Evolutionary conservation across 1,284 basidiomycete genomes (phyloP).

Genomic region (Testicularia cyperi): DNA sequence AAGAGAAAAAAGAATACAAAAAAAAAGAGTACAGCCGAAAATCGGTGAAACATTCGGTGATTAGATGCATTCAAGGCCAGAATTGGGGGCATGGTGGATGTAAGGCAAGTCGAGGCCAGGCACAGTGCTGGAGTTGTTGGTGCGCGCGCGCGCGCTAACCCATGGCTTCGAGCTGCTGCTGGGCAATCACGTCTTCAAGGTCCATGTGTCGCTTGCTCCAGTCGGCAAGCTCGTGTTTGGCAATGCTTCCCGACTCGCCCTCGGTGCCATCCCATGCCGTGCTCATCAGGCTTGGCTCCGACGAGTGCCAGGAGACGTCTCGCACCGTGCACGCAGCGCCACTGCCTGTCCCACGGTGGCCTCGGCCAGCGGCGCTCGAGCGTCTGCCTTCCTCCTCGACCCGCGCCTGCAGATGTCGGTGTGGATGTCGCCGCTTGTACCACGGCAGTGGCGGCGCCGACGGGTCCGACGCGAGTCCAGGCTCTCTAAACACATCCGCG

Average conservation of each 20-base stretch:
- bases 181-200: conserved; percentile 20
- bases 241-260: conserved; percentile 45
- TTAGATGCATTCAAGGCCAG: conserved; percentile 1
- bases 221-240: conserved; percentile 37
- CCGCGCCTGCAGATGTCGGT: conserved; percentile 2
- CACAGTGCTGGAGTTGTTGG: too few relatives aligned
- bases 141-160: too few relatives aligned
- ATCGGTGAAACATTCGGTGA: not conserved
- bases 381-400: not conserved
- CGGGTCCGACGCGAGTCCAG: conserved; percentile 37
- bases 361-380: too few relatives aligned
- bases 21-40: too few relatives aligned
- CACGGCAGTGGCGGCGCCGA: conserved; percentile 31
- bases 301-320: conserved; percentile 89
- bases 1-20: too few relatives aligned
- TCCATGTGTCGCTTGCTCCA: conserved; percentile 33
- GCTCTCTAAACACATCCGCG: conserved; percentile 10
- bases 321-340: conserved; percentile 66
- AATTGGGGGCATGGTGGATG: too few relatives aligned
- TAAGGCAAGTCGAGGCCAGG: too few relatives aligned
- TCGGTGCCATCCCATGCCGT: conserved; percentile 75
- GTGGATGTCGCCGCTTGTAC: conserved; percentile 22
- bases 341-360: conserved; percentile 26
- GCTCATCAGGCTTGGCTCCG: conserved; percentile 85
- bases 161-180: conserved; percentile 10